A percentile compares a stretch with the other conserved stretches of the same genome.
Evolutionary conservation across 2,329 filamentous ascomycete species (phyloP).

Genomic region (Monilinia polystroma): DNA sequence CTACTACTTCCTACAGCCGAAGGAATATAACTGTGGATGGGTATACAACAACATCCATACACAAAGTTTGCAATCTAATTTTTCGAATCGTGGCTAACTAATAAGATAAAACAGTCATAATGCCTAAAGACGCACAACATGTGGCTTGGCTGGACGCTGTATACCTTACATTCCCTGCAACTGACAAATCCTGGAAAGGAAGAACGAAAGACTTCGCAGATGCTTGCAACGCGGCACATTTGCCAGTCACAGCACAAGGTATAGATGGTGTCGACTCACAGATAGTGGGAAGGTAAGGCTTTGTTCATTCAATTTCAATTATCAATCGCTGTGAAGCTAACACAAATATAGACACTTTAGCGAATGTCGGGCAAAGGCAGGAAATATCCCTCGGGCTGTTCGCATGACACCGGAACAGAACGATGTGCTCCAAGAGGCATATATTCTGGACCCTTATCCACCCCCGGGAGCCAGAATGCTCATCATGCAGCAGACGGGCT

Average conservation of each 20-base stretch:
- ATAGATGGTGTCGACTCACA: slow-evolving; percentile 8
- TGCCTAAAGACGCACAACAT: background rate
- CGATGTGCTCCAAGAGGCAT: background rate
- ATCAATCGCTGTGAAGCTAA: background rate
- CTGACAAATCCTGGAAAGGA: background rate
- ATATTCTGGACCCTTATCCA: background rate
- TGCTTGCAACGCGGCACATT: background rate
- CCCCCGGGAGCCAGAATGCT: background rate
- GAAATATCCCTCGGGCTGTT: background rate
- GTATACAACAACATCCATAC: background rate
- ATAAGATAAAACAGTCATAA: background rate
- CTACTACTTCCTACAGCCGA: background rate
- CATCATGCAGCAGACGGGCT: background rate
- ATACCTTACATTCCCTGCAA: background rate
- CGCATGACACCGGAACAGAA: background rate
- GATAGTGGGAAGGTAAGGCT: slow-evolving; percentile 4
- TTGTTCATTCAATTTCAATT: background rate
- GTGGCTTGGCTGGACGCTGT: background rate
- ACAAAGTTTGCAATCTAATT: background rate
- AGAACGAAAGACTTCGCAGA: background rate
- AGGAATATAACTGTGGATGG: background rate
- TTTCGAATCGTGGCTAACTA: background rate
- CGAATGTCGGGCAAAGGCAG: background rate
- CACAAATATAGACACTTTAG: slow-evolving; percentile 3
- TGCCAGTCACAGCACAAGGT: background rate